phyloP scores from a whole-genome alignment of 768 basidiomycete genomes.

The Suillus spraguei region DNA sequence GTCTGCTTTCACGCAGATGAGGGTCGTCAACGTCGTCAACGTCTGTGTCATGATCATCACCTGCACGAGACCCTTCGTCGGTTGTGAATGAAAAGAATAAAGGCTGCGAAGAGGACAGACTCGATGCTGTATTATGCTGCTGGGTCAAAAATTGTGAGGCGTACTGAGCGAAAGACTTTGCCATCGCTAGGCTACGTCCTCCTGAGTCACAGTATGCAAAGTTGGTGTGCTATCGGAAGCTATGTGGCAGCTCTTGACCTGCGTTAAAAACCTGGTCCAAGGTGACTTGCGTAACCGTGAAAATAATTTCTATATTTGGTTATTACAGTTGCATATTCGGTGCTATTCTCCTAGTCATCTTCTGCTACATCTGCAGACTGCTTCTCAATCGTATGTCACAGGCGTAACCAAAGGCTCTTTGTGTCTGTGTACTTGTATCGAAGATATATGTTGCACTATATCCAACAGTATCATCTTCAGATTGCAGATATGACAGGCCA shows the following conservation, averaged over 20 bases:
- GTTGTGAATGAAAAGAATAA: conserved; percentile 90
- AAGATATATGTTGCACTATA: neutral
- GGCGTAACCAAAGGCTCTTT: neutral
- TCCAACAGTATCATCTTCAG: neutral
- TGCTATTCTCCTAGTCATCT: neutral
- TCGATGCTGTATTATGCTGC: conserved; percentile 51
- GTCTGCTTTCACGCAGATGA: conserved; percentile 54
- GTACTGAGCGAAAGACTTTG: conserved; percentile 78
- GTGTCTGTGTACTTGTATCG: neutral
- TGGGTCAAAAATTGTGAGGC: conserved; percentile 80
- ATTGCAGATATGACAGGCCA: neutral
- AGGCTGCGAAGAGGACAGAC: conserved; percentile 68
- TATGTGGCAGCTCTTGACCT: conserved; percentile 1
- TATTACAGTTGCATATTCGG: neutral
- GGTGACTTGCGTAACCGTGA: conserved; percentile 3
- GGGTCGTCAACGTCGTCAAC: conserved; percentile 80
- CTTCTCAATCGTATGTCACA: neutral
- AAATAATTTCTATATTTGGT: neutral
- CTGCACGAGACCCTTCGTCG: conserved; percentile 62
- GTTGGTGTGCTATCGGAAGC: conserved; percentile 1
- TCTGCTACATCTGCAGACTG: neutral
- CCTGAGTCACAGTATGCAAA: neutral
- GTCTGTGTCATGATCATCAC: conserved; percentile 48
- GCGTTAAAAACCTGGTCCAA: conserved; percentile 4
- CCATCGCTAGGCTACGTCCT: conserved; percentile 37